Conservation (phyloP, 2,329 filamentous ascomycete genomes). For the Hymenoscyphus fraxineus region DNA sequence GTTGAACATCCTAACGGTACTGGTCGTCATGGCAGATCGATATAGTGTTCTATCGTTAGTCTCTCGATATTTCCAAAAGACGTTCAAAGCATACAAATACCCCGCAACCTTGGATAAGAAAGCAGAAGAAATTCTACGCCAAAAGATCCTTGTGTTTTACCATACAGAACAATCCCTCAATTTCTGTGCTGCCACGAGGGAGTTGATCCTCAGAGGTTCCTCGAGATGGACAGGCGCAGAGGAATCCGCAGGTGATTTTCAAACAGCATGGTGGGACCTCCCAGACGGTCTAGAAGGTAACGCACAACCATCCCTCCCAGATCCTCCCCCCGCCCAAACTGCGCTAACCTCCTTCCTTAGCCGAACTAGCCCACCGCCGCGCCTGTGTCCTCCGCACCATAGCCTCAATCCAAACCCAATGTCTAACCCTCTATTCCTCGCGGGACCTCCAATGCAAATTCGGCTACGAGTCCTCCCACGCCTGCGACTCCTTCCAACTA, state of each 20-base stretch:
- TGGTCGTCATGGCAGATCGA: constrained; percentile 69
- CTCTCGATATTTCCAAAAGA: constrained; percentile 48
- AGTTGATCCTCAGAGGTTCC: constrained; percentile 65
- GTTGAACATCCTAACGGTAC: constrained; percentile 56
- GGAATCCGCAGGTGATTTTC: constrained; percentile 35
- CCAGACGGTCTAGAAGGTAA: constrained; percentile 63
- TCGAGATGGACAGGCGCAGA: constrained; percentile 36
- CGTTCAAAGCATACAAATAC: constrained; percentile 50
- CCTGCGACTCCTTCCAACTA: constrained; percentile 75
- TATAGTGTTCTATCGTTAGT: constrained; percentile 62
- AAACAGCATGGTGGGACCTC: constrained; percentile 66
- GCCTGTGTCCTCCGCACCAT: constrained; percentile 65
- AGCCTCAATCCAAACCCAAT: constrained; percentile 65
- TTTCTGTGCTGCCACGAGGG: constrained; percentile 58
- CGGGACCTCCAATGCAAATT: constrained; percentile 66
- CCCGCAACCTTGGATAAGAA: constrained; percentile 45
- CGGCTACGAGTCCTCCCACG: constrained; percentile 67
- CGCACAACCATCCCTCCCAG: background rate
- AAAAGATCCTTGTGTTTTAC: constrained; percentile 65
- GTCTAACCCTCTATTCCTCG: constrained; percentile 63
- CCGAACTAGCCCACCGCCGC: constrained; percentile 63
- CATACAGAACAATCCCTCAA: constrained; percentile 59
- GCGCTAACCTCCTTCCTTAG: constrained; percentile 35
- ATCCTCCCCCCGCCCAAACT: background rate
- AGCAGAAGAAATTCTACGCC: constrained; percentile 63